Conservation (phyloP, 495 filamentous ascomycete species). For the Aspergillus ostianus region DNA sequence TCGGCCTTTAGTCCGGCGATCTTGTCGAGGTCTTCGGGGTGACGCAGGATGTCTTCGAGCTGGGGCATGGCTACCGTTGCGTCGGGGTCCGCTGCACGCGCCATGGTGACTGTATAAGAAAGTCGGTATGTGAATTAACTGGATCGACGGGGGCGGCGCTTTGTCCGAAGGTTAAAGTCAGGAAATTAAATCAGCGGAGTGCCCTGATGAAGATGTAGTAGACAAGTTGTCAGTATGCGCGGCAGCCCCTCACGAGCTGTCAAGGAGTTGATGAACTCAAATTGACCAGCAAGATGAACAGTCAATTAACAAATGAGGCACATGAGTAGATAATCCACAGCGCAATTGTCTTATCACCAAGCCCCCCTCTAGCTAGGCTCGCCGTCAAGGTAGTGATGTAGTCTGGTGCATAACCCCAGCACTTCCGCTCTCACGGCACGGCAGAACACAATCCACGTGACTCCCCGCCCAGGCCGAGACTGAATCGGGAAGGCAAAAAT, state of each 20-base stretch:
- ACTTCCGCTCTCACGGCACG: too few species aligned
- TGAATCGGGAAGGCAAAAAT: slow-evolving; percentile 20
- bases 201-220: too few species aligned
- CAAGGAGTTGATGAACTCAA: neutral
- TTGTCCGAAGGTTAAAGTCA: neutral
- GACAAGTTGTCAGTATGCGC: too few species aligned
- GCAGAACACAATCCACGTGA: neutral
- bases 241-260: neutral
- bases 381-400: too few species aligned
- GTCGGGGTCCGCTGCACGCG: slow-evolving; percentile 35
- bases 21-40: slow-evolving; percentile 91
- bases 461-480: slow-evolving; percentile 6
- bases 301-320: neutral
- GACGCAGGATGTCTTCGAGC: slow-evolving; percentile 56
- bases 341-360: neutral
- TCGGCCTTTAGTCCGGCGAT: slow-evolving; percentile 85
- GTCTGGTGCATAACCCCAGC: too few species aligned
- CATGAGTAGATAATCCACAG: too few species aligned
- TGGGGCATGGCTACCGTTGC: slow-evolving; percentile 45
- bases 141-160: too few species aligned
- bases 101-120: slow-evolving; percentile 34
- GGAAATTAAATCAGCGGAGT: too few species aligned
- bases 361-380: too few species aligned
- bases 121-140: too few species aligned
- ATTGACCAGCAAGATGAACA: neutral